Conservation (phyloP, 768 basidiomycete species). For the Amanita muscaria region DNA sequence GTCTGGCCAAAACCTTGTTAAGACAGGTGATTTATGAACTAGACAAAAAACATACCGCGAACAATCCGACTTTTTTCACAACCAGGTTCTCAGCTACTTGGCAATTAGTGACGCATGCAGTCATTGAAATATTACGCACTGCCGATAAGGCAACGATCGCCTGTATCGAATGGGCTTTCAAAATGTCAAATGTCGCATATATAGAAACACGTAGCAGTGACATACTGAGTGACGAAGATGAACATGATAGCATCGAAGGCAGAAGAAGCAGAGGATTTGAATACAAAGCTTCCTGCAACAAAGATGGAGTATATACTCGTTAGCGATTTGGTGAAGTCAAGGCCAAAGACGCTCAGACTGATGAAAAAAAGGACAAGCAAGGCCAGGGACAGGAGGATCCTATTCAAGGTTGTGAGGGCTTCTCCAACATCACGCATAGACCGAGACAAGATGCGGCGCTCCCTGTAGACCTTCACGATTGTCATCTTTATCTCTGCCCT, state of each 20-base stretch:
- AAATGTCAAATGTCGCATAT: constrained; percentile 9
- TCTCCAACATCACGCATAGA: constrained; percentile 69
- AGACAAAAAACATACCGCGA: constrained; percentile 42
- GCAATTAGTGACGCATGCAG: neutral
- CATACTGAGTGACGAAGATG: constrained; percentile 75
- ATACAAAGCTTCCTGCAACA: constrained; percentile 73
- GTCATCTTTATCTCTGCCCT: constrained; percentile 67
- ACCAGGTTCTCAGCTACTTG: constrained; percentile 54
- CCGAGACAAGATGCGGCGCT: constrained; percentile 65
- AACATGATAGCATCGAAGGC: constrained; percentile 80
- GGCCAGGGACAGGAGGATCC: constrained; percentile 55
- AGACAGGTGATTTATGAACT: neutral
- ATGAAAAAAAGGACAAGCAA: constrained; percentile 63
- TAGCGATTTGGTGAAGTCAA: constrained; percentile 54
- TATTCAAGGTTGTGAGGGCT: constrained; percentile 57
- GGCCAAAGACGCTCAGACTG: constrained; percentile 62
- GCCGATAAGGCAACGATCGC: constrained; percentile 74
- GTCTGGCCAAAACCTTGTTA: constrained; percentile 31
- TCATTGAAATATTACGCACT: constrained; percentile 21
- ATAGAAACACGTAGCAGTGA: constrained; percentile 10
- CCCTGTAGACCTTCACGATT: constrained; percentile 65
- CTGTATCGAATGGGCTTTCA: constrained; percentile 67
- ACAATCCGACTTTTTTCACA: constrained; percentile 75
- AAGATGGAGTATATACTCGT: constrained; percentile 66
- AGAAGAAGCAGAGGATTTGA: constrained; percentile 62